A percentile compares a stretch with the other conserved stretches of the same genome.
Conservation (phyloP, 2,329 filamentous ascomycete genomes). For the Metarhizium sp. region DNA sequence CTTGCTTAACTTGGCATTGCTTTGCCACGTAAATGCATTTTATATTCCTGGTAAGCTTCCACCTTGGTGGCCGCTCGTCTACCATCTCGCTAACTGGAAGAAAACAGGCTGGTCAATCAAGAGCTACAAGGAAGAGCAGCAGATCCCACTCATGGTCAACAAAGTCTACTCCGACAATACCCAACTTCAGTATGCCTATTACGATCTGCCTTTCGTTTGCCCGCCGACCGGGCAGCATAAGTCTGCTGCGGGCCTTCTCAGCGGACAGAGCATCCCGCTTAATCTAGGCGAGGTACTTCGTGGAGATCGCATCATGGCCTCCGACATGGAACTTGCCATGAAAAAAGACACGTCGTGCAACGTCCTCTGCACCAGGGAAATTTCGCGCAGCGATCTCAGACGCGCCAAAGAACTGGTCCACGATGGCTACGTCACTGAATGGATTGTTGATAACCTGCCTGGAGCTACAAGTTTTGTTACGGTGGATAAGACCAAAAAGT, state of each 20-base stretch:
- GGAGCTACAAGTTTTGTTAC: conserved; percentile 84
- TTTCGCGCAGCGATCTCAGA: conserved; percentile 55
- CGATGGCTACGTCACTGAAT: conserved; percentile 79
- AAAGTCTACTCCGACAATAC: conserved; percentile 87
- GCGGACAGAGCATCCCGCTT: conserved; percentile 67
- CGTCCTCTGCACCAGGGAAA: conserved; percentile 60
- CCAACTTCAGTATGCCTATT: conserved; percentile 86
- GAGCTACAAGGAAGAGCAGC: conserved; percentile 66
- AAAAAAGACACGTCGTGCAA: conserved; percentile 64
- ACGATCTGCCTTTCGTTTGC: conserved; percentile 80
- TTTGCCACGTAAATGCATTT: conserved; percentile 48
- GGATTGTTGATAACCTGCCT: conserved; percentile 88
- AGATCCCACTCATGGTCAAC: conserved; percentile 80
- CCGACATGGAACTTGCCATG: conserved; percentile 75
- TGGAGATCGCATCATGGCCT: conserved; percentile 75
- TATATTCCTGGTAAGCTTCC: conserved; percentile 70
- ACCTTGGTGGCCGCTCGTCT: background rate
- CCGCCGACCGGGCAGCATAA: conserved; percentile 61
- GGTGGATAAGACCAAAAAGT: conserved; percentile 73
- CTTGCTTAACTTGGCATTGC: conserved; percentile 33
- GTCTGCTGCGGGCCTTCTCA: conserved; percentile 58
- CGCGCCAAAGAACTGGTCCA: conserved; percentile 63
- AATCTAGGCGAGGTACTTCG: conserved; percentile 83
- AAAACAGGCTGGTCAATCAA: conserved; percentile 66
- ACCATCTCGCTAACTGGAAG: conserved; percentile 4